Evolutionary conservation across 1,284 basidiomycete genomes (phyloP).

Genomic region (Ceratobasidium sp.): DNA sequence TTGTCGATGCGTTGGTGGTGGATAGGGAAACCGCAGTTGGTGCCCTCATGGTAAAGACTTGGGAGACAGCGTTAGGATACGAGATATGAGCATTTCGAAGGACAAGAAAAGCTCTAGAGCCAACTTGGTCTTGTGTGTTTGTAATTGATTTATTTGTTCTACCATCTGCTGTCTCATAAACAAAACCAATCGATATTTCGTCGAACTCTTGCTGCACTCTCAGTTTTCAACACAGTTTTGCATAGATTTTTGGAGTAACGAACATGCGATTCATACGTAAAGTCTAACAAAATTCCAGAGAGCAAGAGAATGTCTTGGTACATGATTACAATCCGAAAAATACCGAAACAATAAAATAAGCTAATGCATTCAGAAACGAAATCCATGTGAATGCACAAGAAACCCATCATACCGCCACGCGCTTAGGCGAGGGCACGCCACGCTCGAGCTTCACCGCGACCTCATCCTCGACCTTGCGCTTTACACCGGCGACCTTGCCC

Average conservation of each 20-base stretch:
- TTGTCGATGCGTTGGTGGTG: slow-evolving; percentile 10
- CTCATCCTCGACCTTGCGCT: slow-evolving; percentile 54
- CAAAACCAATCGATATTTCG: neutral
- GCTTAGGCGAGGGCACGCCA: slow-evolving; percentile 22
- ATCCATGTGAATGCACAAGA: neutral
- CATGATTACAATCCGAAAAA: slow-evolving; percentile 17
- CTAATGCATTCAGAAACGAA: neutral
- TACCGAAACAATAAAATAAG: slow-evolving; percentile 10
- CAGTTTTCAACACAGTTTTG: neutral
- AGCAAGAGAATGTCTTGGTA: slow-evolving; percentile 13
- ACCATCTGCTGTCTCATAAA: neutral
- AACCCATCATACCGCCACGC: slow-evolving; percentile 22
- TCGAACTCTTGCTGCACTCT: neutral
- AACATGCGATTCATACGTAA: slow-evolving; percentile 30
- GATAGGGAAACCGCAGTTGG: slow-evolving; percentile 33
- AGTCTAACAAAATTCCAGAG: slow-evolving; percentile 6
- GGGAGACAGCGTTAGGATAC: slow-evolving; percentile 35
- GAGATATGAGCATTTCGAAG: slow-evolving; percentile 1
- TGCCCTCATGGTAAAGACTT: slow-evolving; percentile 31
- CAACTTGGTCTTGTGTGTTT: slow-evolving; percentile 18
- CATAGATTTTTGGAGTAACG: slow-evolving; percentile 3
- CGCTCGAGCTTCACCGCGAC: slow-evolving; percentile 14
- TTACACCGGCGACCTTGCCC: slow-evolving; percentile 48
- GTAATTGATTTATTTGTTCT: slow-evolving; percentile 33
- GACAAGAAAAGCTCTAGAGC: neutral